Evolutionary conservation across 257 asterid species (phyloP).

Genomic region (Fraxinus quadrangulata): DNA sequence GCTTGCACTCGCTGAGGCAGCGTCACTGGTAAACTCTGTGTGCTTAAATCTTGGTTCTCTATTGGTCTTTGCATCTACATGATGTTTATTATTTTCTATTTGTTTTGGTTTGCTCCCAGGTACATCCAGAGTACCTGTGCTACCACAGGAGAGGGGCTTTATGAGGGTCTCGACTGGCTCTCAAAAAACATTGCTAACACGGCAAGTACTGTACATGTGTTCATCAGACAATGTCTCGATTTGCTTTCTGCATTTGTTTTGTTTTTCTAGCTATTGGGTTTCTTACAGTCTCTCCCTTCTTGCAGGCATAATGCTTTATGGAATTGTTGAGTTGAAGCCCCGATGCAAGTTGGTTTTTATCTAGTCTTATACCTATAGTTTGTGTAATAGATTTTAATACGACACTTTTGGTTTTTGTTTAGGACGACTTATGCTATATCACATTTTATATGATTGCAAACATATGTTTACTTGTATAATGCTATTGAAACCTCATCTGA

Average conservation of each 20-base stretch:
- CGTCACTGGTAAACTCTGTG: conserved; percentile 6
- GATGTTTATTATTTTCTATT: neutral
- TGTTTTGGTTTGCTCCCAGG: conserved; percentile 32
- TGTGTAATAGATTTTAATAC: neutral
- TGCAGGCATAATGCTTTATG: conserved; percentile 5
- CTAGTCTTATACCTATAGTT: neutral
- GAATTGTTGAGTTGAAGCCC: neutral
- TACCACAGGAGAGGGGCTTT: conserved; percentile 61
- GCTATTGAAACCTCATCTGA: neutral
- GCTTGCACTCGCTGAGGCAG: conserved; percentile 24
- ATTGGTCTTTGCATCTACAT: no score
- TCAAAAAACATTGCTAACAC: conserved; percentile 54
- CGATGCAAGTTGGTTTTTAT: neutral
- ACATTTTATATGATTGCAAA: neutral
- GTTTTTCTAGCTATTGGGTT: neutral
- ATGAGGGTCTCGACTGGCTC: conserved; percentile 63
- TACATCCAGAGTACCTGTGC: conserved; percentile 64
- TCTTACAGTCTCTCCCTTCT: neutral
- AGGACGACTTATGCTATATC: neutral
- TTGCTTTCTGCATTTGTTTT: neutral
- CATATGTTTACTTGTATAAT: neutral
- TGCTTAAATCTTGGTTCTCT: neutral
- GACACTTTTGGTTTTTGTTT: neutral
- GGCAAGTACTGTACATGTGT: conserved; percentile 28
- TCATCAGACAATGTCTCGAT: neutral